Percentiles rank a stretch among this genome's conserved stretches.
Evolutionary conservation across 768 basidiomycete species (phyloP).

Genomic region (Hygrophoropsis aurantiaca): DNA sequence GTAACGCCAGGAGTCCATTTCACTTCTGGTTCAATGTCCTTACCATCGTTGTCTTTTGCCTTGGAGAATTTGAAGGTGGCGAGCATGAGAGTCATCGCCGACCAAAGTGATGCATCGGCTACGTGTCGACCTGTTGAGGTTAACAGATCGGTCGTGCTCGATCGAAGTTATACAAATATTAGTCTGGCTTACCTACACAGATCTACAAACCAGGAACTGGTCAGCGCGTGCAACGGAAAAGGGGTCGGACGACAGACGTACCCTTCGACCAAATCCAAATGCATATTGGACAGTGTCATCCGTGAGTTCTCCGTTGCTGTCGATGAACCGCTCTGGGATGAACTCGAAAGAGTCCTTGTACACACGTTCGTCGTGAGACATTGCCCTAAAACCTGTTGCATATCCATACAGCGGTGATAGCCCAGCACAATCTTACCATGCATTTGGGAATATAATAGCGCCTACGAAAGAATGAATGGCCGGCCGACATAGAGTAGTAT

Average conservation of each 20-base stretch:
- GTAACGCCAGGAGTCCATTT: not conserved
- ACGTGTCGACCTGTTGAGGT: conserved; percentile 17
- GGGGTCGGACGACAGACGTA: not conserved
- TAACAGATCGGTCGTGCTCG: not conserved
- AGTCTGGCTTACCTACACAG: no score
- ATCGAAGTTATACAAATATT: no score
- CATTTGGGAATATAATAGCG: not conserved
- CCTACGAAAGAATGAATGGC: no score
- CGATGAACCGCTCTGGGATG: not conserved
- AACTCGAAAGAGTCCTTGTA: not conserved
- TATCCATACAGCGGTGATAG: conserved; percentile 19
- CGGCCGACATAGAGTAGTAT: no score
- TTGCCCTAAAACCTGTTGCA: not conserved
- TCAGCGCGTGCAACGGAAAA: no score
- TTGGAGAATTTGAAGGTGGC: conserved; percentile 16
- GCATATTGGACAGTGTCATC: not conserved
- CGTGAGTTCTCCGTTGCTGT: not conserved
- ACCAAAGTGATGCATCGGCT: conserved; percentile 21
- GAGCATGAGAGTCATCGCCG: conserved; percentile 20
- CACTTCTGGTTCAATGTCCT: conserved; percentile 9
- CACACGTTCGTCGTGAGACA: not conserved
- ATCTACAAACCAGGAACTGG: no score
- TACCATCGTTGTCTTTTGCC: conserved; percentile 19
- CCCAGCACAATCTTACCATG: conserved; percentile 14
- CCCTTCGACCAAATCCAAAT: not conserved